Conservation (phyloP, 805 yeast species). For the Candida nitratophila region DNA sequence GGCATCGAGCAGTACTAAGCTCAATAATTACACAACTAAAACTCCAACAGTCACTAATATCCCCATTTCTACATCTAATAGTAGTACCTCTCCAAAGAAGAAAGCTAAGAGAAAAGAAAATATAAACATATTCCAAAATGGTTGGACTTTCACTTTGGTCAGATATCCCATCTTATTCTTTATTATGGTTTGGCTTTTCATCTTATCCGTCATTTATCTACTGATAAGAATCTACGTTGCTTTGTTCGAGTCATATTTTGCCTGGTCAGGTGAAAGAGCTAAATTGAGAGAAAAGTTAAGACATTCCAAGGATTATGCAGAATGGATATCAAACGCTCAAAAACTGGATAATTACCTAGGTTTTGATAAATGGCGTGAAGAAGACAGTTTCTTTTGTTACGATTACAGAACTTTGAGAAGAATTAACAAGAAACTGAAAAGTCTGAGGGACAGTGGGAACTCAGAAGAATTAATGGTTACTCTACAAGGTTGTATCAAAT, state of each 20-base stretch:
- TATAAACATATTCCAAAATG: constrained; percentile 8
- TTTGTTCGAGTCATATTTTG: constrained; percentile 48
- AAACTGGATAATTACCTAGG: constrained; percentile 50
- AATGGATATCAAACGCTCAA: constrained; percentile 57
- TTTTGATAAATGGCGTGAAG: constrained; percentile 56
- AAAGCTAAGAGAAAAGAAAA: constrained; percentile 3
- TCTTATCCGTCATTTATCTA: constrained; percentile 44
- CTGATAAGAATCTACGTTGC: constrained; percentile 54
- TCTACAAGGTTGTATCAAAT: constrained; percentile 60
- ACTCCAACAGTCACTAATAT: no score
- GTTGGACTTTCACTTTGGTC: constrained; percentile 35
- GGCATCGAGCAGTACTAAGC: no score
- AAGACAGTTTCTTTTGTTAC: constrained; percentile 57
- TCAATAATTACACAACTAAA: no score
- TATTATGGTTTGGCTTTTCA: constrained; percentile 45
- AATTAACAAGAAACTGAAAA: constrained; percentile 35
- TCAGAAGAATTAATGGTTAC: constrained; percentile 45
- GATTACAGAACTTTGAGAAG: constrained; percentile 54
- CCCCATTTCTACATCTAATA: no score
- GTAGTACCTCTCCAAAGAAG: constrained; percentile 12
- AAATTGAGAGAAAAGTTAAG: constrained; percentile 43
- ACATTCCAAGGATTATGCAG: constrained; percentile 42
- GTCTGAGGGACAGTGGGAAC: constrained; percentile 23
- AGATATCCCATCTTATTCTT: constrained; percentile 60
- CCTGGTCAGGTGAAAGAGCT: constrained; percentile 56